Conservation (phyloP, 2,329 filamentous ascomycete genomes). For the Ascochyta viciae-villosae region DNA sequence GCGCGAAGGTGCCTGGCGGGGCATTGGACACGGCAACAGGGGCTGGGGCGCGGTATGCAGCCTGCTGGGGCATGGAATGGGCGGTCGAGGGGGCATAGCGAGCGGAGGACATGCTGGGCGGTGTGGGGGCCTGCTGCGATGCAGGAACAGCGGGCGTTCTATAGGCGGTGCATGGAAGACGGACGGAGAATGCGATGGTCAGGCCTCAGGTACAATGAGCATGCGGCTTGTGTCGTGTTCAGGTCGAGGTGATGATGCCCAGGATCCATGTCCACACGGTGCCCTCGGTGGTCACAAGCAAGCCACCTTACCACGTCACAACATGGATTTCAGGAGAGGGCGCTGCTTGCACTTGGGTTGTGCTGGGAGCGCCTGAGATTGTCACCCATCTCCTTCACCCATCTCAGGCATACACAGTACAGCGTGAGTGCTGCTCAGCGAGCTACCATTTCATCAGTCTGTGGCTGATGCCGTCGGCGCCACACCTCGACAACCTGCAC, state of each 20-base stretch:
- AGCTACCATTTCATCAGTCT: not conserved
- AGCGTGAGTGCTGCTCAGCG: not conserved
- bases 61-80: constrained; percentile 45
- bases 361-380: not conserved
- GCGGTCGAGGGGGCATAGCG: constrained; percentile 47
- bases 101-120: constrained; percentile 49
- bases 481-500: not conserved
- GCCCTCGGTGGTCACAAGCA: constrained; percentile 29
- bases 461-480: constrained; percentile 2
- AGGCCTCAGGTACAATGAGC: constrained; percentile 21
- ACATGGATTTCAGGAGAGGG: not conserved
- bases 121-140: constrained; percentile 43
- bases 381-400: not conserved
- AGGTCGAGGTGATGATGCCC: constrained; percentile 21
- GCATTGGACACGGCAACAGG: constrained; percentile 44
- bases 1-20: constrained; percentile 78
- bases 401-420: not conserved
- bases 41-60: constrained; percentile 44
- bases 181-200: constrained; percentile 14
- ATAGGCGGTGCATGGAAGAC: constrained; percentile 42
- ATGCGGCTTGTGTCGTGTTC: constrained; percentile 30
- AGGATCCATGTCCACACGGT: constrained; percentile 19
- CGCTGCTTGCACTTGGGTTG: not conserved
- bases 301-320: constrained; percentile 41
- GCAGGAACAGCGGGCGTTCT: constrained; percentile 39